Evolutionary conservation across 495 filamentous ascomycete genomes (phyloP), one percentile per base, ranked within the genome.

Genomic region (Hypoxylon trugodes): DNA sequence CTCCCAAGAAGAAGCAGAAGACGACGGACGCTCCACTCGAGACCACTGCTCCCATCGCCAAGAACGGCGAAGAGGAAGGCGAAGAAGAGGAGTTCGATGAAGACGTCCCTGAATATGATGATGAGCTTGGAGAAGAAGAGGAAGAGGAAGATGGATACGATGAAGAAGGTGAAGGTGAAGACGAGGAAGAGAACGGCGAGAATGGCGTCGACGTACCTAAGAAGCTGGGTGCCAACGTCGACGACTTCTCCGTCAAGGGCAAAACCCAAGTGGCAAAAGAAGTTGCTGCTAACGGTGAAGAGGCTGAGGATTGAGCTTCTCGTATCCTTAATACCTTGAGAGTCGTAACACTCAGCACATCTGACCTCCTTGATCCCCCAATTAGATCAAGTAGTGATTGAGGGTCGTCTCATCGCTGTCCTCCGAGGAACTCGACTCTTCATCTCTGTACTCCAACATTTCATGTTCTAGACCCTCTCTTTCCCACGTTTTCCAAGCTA

Each of bases 1-100:
- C 77, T 46, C 79, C 79, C 30, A 80, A 77, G 69, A 81, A 81
- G 66, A 81, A 80, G 66, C 59, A 72, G 65, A 81, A 81, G 74
- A 79, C 73, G 12, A 60, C 59, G 32, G 49, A 69, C 19, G 65
- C 62, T 49, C 59, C 72, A 8, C 37, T 42, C 42, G 74, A 68
- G 18, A 57, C n/a, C n/a, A n/a, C 63, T 24, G 66, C 58, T 26
- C 73, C 72, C 8, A 58, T 68, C 47, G 68, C 49, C 36, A 55
- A 69, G 13, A 69, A 74, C 21, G 75, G 66, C 12, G 72, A 74
- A 9, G 73, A 69, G 8, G 69, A 66, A 21, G 70, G 62, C 6
- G 69, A 68, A 6, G 74, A 72, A 32, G 73, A 70, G 3, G 72
- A 73, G 4, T 69, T 73, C 8, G 75, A 73, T 19, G 68, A 70